Conservation (phyloP, 352 stramenopile genomes). For the Plasmopara muralis region DNA sequence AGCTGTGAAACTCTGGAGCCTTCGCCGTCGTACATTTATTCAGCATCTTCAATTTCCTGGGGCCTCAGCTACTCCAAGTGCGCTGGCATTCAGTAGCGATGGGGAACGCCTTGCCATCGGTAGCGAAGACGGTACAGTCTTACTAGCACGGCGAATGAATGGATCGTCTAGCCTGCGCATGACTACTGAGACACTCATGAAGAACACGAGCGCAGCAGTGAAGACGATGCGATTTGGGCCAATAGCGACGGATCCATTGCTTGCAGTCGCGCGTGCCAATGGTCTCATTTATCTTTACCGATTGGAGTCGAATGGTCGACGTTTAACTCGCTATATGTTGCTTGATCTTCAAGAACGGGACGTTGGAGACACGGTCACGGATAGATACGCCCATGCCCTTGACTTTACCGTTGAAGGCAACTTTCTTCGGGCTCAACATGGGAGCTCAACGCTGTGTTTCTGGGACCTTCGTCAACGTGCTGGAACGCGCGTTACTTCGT, state of each 20-base stretch:
- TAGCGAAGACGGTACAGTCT: conserved; percentile 50
- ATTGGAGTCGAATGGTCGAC: conserved; percentile 26
- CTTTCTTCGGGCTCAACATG: conserved; percentile 56
- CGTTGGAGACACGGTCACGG: not conserved
- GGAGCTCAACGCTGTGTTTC: conserved; percentile 28
- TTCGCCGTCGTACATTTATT: conserved; percentile 32
- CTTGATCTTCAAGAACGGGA: conserved; percentile 39
- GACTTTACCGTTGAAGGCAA: conserved; percentile 62
- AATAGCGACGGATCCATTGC: conserved; percentile 15
- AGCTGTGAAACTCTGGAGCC: conserved; percentile 52
- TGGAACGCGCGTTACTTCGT: conserved; percentile 42
- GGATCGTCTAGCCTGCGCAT: conserved; percentile 21
- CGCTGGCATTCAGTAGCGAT: conserved; percentile 36
- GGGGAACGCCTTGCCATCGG: conserved; percentile 50
- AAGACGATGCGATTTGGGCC: conserved; percentile 38
- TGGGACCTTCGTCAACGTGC: conserved; percentile 54
- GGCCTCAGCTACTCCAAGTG: conserved; percentile 6
- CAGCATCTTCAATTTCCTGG: conserved; percentile 22
- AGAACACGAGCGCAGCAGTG: conserved; percentile 48
- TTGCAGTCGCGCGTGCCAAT: conserved; percentile 53
- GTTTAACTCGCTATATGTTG: conserved; percentile 47
- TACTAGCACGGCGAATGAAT: conserved; percentile 20
- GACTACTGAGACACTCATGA: conserved; percentile 41
- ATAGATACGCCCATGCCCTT: conserved; percentile 28
- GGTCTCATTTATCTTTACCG: conserved; percentile 69